These are phyloP conservation scores for Pichia californica DNA, from an alignment of 805 yeast species.

Conservation along the genomic window DNA sequence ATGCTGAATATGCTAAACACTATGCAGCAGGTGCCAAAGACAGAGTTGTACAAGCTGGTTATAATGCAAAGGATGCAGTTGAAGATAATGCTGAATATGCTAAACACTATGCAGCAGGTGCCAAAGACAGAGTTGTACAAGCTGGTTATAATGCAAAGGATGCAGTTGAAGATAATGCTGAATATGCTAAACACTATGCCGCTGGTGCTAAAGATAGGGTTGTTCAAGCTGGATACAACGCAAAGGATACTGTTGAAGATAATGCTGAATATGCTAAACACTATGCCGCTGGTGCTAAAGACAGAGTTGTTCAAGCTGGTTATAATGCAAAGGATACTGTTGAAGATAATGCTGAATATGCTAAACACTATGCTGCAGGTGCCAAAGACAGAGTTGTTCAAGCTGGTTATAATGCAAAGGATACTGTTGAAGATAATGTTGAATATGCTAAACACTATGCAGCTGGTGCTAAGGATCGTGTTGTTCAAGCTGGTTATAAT, in stretches of 20 bases:
- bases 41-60: neutral
- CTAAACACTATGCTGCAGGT: conserved; percentile 6
- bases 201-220: conserved; percentile 2
- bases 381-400: conserved; percentile 3
- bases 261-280: conserved; percentile 11
- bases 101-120: neutral
- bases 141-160: conserved; percentile 9
- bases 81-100: conserved; percentile 16
- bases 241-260: conserved; percentile 14
- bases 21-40: neutral
- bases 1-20: neutral
- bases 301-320: neutral
- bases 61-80: neutral
- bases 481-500: conserved; percentile 1
- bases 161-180: conserved; percentile 1
- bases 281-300: conserved; percentile 3
- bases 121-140: neutral
- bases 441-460: conserved; percentile 2
- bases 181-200: conserved; percentile 1
- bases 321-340: conserved; percentile 8
- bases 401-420: conserved; percentile 6
- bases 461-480: neutral
- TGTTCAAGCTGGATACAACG: neutral
- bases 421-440: conserved; percentile 1
- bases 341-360: conserved; percentile 17